Percentiles rank a stretch among this genome's conserved stretches.
Conservation (phyloP, 306 rosid species). For the Albizia julibrissin region DNA sequence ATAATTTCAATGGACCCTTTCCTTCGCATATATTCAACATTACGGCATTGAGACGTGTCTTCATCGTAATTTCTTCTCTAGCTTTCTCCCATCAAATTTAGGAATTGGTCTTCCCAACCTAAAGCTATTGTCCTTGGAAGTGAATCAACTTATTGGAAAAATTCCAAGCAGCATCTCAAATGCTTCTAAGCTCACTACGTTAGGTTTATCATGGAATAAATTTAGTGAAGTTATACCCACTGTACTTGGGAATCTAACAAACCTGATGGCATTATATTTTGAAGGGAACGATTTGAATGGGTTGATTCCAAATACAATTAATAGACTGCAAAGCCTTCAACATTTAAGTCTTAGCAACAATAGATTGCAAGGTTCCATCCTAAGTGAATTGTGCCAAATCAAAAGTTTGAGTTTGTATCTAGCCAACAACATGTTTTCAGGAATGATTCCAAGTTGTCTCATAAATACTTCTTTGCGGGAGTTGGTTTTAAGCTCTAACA, state of each 20-base stretch:
- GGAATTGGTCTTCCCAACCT: neutral
- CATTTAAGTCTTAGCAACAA: neutral
- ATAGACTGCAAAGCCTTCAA: neutral
- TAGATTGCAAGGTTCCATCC: neutral
- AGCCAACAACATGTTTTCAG: neutral
- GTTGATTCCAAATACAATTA: neutral
- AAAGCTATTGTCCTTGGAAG: rapidly evolving
- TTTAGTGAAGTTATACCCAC: neutral
- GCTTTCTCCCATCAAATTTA: neutral
- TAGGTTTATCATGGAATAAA: neutral
- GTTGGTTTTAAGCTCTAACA: neutral
- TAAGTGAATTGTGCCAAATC: neutral
- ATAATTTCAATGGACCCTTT: constrained; percentile 12
- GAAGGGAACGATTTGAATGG: neutral
- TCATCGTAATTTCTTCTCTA: neutral
- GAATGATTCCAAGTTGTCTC: neutral
- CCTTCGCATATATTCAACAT: constrained; percentile 32
- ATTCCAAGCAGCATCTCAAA: neutral
- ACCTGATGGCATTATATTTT: neutral
- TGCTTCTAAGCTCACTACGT: neutral
- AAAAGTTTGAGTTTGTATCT: neutral
- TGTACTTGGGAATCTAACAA: neutral
- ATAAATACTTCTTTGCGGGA: neutral
- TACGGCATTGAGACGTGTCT: constrained; percentile 26
- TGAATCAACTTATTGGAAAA: neutral